phyloP scores from a whole-genome alignment of 495 filamentous ascomycete species.

The Polyplosphaeria fusca region DNA sequence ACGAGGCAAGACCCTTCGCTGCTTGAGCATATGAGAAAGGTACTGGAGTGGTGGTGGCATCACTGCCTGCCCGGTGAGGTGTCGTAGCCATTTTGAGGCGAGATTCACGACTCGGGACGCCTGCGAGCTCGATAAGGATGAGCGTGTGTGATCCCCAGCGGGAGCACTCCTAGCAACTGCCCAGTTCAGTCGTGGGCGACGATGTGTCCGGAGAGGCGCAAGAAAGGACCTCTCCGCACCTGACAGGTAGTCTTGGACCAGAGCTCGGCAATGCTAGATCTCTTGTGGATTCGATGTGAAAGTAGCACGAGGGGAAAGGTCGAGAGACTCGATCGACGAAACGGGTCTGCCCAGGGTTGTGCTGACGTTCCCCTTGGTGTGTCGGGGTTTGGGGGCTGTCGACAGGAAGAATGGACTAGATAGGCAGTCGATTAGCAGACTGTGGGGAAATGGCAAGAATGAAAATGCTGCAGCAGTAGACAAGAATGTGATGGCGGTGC shows the following conservation, averaged over 20 bases:
- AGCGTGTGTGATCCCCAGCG: conserved; percentile 21
- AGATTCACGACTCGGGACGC: not conserved
- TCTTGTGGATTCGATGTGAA: not conserved
- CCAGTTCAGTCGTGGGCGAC: conserved; percentile 22
- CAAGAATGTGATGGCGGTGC: too few species aligned
- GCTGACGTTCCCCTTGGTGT: not conserved
- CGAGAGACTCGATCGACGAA: not conserved
- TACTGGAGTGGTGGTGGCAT: conserved; percentile 39
- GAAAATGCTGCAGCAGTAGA: too few species aligned
- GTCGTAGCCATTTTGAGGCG: conserved; percentile 27
- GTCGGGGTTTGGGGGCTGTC: not conserved
- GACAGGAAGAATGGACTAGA: not conserved
- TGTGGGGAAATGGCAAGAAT: too few species aligned
- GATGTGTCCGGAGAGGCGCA: conserved; percentile 35
- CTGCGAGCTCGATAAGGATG: too few species aligned
- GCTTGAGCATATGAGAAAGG: conserved; percentile 95
- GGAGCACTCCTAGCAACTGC: conserved; percentile 25
- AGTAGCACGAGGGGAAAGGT: not conserved
- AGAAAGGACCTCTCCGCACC: conserved; percentile 34
- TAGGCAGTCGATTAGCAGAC: too few species aligned
- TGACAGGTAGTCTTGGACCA: not conserved
- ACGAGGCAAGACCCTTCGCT: conserved; percentile 67
- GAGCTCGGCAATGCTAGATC: too few species aligned
- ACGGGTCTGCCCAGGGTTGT: not conserved
- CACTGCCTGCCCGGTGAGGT: conserved; percentile 17